phyloP scores from a whole-genome alignment of 257 asterid genomes.

The Gynochthodes officinalis region DNA sequence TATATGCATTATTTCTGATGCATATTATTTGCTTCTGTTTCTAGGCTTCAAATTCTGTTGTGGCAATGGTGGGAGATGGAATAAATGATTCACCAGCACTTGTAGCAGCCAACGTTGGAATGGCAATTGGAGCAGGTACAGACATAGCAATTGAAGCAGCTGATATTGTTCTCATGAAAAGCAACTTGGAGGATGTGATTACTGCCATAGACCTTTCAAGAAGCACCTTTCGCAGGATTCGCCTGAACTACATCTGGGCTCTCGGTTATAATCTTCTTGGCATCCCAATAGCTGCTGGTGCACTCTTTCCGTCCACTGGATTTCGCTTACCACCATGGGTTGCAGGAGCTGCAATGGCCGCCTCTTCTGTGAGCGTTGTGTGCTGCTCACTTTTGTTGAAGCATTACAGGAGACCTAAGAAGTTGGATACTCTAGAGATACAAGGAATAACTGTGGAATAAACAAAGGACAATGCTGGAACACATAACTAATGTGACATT shows the following conservation, averaged over 20 bases:
- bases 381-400: slow-evolving; percentile 82
- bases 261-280: slow-evolving; percentile 66
- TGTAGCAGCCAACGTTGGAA: slow-evolving; percentile 79
- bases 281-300: slow-evolving; percentile 83
- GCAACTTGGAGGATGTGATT: slow-evolving; percentile 82
- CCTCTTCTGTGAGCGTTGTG: slow-evolving; percentile 86
- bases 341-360: slow-evolving; percentile 97
- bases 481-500: neutral
- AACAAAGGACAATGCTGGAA: neutral
- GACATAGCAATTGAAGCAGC: slow-evolving; percentile 93
- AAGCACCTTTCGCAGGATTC: slow-evolving; percentile 59
- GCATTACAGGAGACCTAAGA: slow-evolving; percentile 67
- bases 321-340: slow-evolving; percentile 90
- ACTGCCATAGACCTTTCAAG: slow-evolving; percentile 81
- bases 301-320: slow-evolving; percentile 58
- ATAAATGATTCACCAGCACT: slow-evolving; percentile 90
- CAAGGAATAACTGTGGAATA: slow-evolving; percentile 37
- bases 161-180: slow-evolving; percentile 78
- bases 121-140: slow-evolving; percentile 91
- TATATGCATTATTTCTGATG: slow-evolving; percentile 1
- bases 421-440: slow-evolving; percentile 37
- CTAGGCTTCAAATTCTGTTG: slow-evolving; percentile 62
- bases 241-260: slow-evolving; percentile 76
- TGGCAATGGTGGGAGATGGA: slow-evolving; percentile 94
- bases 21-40: neutral